These are phyloP conservation scores for Tuctoria greenei DNA, from an alignment of 176 grass and related monocot species.

Conservation along the genomic window DNA sequence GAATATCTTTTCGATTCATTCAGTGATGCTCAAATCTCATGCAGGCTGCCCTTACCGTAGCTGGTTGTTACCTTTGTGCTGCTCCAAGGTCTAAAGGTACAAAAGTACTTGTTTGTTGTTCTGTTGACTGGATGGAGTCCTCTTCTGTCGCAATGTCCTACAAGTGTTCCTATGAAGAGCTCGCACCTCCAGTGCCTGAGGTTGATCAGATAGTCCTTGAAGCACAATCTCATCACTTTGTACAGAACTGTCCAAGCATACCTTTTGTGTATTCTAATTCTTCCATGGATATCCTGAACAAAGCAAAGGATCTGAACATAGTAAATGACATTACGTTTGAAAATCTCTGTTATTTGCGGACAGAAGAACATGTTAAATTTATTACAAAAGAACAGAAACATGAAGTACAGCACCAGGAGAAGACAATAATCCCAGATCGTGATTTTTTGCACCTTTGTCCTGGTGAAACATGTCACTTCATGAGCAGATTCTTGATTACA, in stretches of 20 bases:
- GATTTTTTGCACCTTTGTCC: slow-evolving; percentile 46
- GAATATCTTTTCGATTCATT: slow-evolving; percentile 21
- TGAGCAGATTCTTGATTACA: slow-evolving; percentile 77
- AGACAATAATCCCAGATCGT: slow-evolving; percentile 26
- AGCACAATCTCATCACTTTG: slow-evolving; percentile 44
- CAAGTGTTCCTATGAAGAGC: slow-evolving; percentile 58
- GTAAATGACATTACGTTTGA: slow-evolving; percentile 58
- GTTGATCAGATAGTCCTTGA: slow-evolving; percentile 56
- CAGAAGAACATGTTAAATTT: slow-evolving; percentile 70
- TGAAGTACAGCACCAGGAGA: slow-evolving; percentile 14
- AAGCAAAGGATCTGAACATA: slow-evolving; percentile 74
- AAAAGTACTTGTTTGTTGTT: slow-evolving; percentile 83
- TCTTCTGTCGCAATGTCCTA: slow-evolving; percentile 44
- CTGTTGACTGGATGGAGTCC: slow-evolving; percentile 52
- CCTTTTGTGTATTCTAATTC: slow-evolving; percentile 60
- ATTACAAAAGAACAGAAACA: slow-evolving; percentile 35
- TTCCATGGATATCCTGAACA: slow-evolving; percentile 67
- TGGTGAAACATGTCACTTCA: slow-evolving; percentile 75
- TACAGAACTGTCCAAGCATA: slow-evolving; percentile 33
- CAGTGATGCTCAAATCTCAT: slow-evolving; percentile 30
- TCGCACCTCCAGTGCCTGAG: slow-evolving; percentile 44
- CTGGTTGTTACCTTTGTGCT: slow-evolving; percentile 83
- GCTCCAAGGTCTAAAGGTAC: slow-evolving; percentile 82
- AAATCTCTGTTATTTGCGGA: slow-evolving; percentile 52
- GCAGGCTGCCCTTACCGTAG: slow-evolving; percentile 75